A percentile compares a stretch with the other conserved stretches of the same genome.
phyloP scores from a whole-genome alignment of 495 filamentous ascomycete genomes.

The Talaromyces wortmannii region DNA sequence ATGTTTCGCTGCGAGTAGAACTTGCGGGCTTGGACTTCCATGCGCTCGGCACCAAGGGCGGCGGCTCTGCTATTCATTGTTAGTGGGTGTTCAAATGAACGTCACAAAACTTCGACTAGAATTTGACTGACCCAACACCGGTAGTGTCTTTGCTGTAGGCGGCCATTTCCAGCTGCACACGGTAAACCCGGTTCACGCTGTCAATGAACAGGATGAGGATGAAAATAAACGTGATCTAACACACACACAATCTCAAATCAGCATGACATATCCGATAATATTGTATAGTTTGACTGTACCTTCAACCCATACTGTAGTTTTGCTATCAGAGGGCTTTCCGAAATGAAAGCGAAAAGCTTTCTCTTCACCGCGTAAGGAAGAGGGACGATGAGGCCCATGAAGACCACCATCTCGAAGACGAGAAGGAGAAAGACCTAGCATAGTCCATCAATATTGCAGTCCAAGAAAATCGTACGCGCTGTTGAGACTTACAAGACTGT shows the following conservation, averaged over 20 bases:
- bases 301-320: conserved; percentile 77
- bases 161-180: conserved; percentile 82
- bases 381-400: conserved; percentile 86
- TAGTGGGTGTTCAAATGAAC: conserved; percentile 9
- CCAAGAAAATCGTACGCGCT: not conserved
- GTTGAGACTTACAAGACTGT: conserved; percentile 72
- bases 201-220: conserved; percentile 97
- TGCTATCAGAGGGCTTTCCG: conserved; percentile 76
- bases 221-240: conserved; percentile 93
- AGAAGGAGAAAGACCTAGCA: conserved; percentile 85
- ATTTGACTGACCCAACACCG: conserved; percentile 31
- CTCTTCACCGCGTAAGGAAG: conserved; percentile 81
- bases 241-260: not conserved
- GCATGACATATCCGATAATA: not conserved
- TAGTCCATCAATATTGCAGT: not conserved
- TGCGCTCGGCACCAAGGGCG: conserved; percentile 79
- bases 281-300: conserved; percentile 27
- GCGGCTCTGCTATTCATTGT: conserved; percentile 46
- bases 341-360: conserved; percentile 89
- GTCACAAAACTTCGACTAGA: not conserved
- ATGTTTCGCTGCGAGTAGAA: conserved; percentile 99
- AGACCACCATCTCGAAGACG: conserved; percentile 88
- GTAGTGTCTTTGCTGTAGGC: conserved; percentile 46
- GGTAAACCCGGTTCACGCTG: conserved; percentile 97
- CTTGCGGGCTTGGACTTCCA: conserved; percentile 98